Evolutionary conservation across 129 eudicot species (phyloP), one percentile per base, ranked within the genome.

Genomic region (Flaveria sonorensis): DNA sequence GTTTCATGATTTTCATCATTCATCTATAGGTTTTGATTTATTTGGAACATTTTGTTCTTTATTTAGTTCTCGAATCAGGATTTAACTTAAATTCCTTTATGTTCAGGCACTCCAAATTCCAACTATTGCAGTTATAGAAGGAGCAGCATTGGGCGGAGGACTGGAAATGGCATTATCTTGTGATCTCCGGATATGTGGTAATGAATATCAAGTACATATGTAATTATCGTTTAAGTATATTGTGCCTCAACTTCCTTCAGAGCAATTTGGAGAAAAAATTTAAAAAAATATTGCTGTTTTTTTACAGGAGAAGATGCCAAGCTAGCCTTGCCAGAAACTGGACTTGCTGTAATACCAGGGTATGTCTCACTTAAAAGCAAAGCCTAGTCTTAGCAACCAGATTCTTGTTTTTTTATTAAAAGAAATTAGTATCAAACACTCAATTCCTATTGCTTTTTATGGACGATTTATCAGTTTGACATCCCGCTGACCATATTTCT

Each of bases 91-190:
- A 5, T 5, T 16, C 45, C 51, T 70, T 20, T 45, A 56, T 75
- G 19, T 79, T 43, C 83, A 95, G 99, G 96, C 80, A 63, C 92
- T 95, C 67, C 81, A 81, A 75, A 80, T 95, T 73, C 99, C 99
- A 79, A 86, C 97, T 45, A 89, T 95, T 68, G 99, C 99, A 59
- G 97, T 92, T 67, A 89, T 95, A 52, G 99, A 95, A 88, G 99
- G 99, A 88, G 92, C 91, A 73, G 97, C 99, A 72, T 70, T 95
- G 81, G 99, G 99, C 39, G 99, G 99, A 61, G 99, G 99, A 64
- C 81, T 95, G 60, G 99, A 95, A 80, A 91, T 95, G 99, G 97
- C 99, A 53, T 78, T 95, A 82, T 80, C 97, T 75, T 95, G 99
- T 40, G 99, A 95, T 82, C 92, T 95, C 65, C 96, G 99, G 57